Conservation (phyloP, 2,329 filamentous ascomycete genomes). For the Colletotrichum endophyticum region DNA sequence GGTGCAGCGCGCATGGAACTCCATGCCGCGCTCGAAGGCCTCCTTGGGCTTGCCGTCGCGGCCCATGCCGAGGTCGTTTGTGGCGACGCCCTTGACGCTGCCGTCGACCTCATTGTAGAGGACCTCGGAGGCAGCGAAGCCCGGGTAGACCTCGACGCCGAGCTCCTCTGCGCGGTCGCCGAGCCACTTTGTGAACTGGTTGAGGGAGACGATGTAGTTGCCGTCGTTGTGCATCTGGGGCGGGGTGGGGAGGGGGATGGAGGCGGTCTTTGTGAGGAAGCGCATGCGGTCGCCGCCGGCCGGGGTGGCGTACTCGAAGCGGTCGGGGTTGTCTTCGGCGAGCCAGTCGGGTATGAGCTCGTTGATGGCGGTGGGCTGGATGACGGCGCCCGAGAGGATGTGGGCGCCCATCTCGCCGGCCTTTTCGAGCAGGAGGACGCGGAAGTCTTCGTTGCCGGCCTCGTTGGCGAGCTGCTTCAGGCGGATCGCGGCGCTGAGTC, state of each 20-base stretch:
- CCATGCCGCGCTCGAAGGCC: conserved; percentile 95
- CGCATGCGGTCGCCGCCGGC: conserved; percentile 88
- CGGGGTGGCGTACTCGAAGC: conserved; percentile 87
- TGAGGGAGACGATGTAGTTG: conserved; percentile 96
- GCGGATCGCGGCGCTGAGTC: conserved; percentile 89
- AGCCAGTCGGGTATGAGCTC: conserved; percentile 96
- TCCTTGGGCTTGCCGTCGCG: conserved; percentile 86
- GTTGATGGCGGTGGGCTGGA: conserved; percentile 85
- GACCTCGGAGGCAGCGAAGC: conserved; percentile 93
- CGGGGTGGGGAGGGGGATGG: conserved; percentile 83
- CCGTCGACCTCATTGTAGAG: conserved; percentile 83
- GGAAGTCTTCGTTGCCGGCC: conserved; percentile 93
- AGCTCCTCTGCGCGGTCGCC: conserved; percentile 95
- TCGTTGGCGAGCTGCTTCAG: conserved; percentile 95
- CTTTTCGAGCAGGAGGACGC: conserved; percentile 92
- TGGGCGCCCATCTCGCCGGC: conserved; percentile 94
- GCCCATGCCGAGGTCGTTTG: conserved; percentile 88
- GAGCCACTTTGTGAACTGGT: conserved; percentile 94
- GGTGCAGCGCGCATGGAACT: conserved; percentile 92
- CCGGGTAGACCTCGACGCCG: conserved; percentile 94
- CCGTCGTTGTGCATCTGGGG: conserved; percentile 99
- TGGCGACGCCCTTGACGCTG: conserved; percentile 91
- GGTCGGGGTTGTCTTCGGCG: conserved; percentile 82
- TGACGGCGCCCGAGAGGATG: conserved; percentile 93
- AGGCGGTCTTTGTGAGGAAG: conserved; percentile 82